These are phyloP conservation scores for Arxiozyma slooffiae DNA, from an alignment of 1,139 yeast genomes.

Conservation along the genomic window DNA sequence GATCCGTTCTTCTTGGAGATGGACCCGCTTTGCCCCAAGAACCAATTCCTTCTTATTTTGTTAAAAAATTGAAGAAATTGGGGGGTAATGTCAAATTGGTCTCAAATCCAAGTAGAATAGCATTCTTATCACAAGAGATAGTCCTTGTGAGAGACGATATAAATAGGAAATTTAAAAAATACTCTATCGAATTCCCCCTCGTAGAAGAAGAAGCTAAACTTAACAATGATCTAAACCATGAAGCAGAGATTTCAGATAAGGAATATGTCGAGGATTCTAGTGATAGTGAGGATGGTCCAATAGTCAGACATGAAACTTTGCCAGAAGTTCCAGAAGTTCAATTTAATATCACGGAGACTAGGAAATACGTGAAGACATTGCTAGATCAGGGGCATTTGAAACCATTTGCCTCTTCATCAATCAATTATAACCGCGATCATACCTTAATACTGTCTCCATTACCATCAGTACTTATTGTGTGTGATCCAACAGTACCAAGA, in stretches of 20 bases:
- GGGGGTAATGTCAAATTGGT: slow-evolving; percentile 61
- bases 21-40: slow-evolving; percentile 47
- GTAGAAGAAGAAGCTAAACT: slow-evolving; percentile 31
- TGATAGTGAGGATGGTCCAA: slow-evolving; percentile 1
- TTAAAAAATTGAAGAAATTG: slow-evolving; percentile 53
- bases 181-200: slow-evolving; percentile 48
- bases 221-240: background rate
- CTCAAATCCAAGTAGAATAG: slow-evolving; percentile 68
- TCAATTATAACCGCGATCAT: slow-evolving; percentile 62
- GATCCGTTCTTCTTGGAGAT: background rate
- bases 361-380: slow-evolving; percentile 67
- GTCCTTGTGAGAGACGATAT: slow-evolving; percentile 64
- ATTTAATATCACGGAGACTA: slow-evolving; percentile 42
- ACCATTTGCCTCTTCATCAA: slow-evolving; percentile 60
- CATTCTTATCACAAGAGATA: slow-evolving; percentile 76
- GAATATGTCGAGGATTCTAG: background rate
- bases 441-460: slow-evolving; percentile 64
- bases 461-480: slow-evolving; percentile 58
- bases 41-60: slow-evolving; percentile 60
- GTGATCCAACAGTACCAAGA: slow-evolving; percentile 60
- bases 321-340: background rate
- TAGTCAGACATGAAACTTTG: background rate
- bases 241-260: background rate
- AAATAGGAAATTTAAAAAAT: slow-evolving; percentile 59
- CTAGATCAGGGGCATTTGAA: slow-evolving; percentile 82